Evolutionary conservation across 2,329 filamentous ascomycete genomes (phyloP).

Genomic region (Fusarium xylarioides): DNA sequence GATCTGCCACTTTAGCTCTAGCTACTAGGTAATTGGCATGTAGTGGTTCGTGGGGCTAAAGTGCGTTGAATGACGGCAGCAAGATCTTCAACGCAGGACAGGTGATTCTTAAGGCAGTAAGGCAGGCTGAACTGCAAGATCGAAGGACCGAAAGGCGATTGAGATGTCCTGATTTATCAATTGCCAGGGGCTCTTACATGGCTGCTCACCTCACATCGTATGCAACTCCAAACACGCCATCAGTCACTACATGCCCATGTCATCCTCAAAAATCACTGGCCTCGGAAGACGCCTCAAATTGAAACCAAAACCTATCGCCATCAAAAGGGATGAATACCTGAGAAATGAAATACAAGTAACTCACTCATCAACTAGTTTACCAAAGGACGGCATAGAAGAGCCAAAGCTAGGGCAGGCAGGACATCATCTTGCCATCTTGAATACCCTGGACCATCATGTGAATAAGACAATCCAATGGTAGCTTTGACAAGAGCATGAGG

Average conservation of each 20-base stretch:
- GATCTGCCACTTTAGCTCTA: constrained; percentile 11
- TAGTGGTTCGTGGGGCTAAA: constrained; percentile 32
- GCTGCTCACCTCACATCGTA: neutral
- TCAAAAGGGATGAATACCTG: neutral
- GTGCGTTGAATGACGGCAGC: constrained; percentile 19
- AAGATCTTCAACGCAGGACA: constrained; percentile 32
- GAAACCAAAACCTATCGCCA: neutral
- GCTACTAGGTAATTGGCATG: constrained; percentile 34
- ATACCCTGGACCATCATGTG: neutral
- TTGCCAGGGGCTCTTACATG: constrained; percentile 5
- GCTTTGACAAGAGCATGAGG: too few relatives aligned
- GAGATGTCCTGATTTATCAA: constrained; percentile 21
- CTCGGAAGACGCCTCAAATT: constrained; percentile 18
- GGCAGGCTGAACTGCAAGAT: constrained; percentile 30
- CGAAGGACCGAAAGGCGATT: constrained; percentile 18
- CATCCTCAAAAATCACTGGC: constrained; percentile 18
- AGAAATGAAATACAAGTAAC: neutral
- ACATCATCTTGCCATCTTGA: neutral
- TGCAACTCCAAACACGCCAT: constrained; percentile 26
- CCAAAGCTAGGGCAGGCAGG: neutral
- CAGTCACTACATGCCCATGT: constrained; percentile 7
- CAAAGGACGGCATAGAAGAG: neutral
- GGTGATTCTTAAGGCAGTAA: constrained; percentile 33
- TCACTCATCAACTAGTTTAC: neutral
- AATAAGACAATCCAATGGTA: neutral